Percentiles rank a stretch among this genome's conserved stretches.
phyloP scores from a whole-genome alignment of 768 basidiomycete species.

The Lactifluus piperatus region DNA sequence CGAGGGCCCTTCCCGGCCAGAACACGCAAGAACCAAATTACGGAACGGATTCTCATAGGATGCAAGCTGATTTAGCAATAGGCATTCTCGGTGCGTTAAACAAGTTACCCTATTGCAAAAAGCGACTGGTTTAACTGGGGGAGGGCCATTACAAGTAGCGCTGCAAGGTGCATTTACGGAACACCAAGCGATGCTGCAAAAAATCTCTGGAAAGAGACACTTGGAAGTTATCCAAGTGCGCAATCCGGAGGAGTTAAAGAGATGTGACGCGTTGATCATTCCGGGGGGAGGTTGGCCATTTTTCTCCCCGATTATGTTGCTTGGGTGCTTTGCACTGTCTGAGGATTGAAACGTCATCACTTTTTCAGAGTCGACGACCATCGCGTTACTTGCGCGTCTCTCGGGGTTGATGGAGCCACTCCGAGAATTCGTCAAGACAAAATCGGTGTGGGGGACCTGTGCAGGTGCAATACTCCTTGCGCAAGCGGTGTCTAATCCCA shows the following conservation, averaged over 20 bases:
- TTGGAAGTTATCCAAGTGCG: slow-evolving; percentile 55
- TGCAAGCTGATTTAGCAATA: slow-evolving; percentile 16
- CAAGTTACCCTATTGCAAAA: neutral
- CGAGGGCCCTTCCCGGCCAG: neutral
- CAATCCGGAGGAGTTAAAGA: slow-evolving; percentile 60
- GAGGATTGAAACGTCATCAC: neutral
- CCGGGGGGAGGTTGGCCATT: slow-evolving; percentile 71
- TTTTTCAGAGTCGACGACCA: slow-evolving; percentile 78
- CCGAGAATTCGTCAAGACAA: slow-evolving; percentile 55
- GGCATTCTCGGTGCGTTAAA: slow-evolving; percentile 18
- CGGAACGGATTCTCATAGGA: neutral
- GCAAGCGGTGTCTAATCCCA: slow-evolving; percentile 60
- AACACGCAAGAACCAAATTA: neutral
- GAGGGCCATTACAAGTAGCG: slow-evolving; percentile 38
- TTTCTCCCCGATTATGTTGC: too few relatives aligned
- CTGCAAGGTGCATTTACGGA: slow-evolving; percentile 91
- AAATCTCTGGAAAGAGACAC: slow-evolving; percentile 38
- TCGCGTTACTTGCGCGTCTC: slow-evolving; percentile 64
- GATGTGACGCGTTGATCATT: slow-evolving; percentile 81
- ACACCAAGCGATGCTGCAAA: slow-evolving; percentile 65
- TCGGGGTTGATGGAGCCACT: slow-evolving; percentile 78
- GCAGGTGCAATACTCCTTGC: slow-evolving; percentile 90
- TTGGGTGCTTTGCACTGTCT: too few relatives aligned
- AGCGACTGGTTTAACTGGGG: neutral
- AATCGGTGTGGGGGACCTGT: slow-evolving; percentile 92